Evolutionary conservation across 345 rosid genomes (phyloP), one percentile per base, ranked within the genome.

Genomic region (Camelina sativa): DNA sequence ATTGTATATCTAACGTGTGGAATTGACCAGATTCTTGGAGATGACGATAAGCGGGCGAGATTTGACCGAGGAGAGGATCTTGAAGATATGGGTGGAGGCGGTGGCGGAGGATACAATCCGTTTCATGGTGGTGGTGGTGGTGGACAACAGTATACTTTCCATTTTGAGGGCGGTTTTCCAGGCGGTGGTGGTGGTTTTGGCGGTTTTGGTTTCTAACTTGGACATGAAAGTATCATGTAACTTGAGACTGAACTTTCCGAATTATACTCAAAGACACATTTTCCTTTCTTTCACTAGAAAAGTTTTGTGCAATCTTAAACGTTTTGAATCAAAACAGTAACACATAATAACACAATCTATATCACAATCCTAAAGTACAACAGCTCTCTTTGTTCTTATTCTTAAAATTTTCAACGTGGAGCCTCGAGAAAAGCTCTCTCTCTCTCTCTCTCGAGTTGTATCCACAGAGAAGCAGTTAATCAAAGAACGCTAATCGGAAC

Each of bases 61-160:
- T 95, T 76, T 66, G 98, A 95, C 76, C 86, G 96, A 79, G 99
- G 99, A 68, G 99, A 95, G 79, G 99, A 95, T 75, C 78, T 95
- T 15, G 98, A 95, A 68, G 98, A 92, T 22, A 84, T 84, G 85
- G 91, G 94, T 40, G 91, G 85, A 89, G 98, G 97, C 0, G 91
- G 88, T 11, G 79, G 79, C 17, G 79, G 86, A 3, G 97, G 96
- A 76, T 93, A 83, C 83, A 90, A 88, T 79, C 97, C 95, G 5
- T 89, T 87, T 73, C 93, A 92, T 16, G 88, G 91, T 43, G 97
- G 74, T 43, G 93, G 91, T 34, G 93, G 91, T 34, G 81, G 97
- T 11, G 97, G 97, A 16, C 92, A 89, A 28, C 91, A 89, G 9
- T 95, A 66, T 76, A 82, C 96, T 10, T 95, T 92, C 72, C 89